phyloP scores from a whole-genome alignment of 495 filamentous ascomycete species.

The Thermothielavioides terrestris region DNA sequence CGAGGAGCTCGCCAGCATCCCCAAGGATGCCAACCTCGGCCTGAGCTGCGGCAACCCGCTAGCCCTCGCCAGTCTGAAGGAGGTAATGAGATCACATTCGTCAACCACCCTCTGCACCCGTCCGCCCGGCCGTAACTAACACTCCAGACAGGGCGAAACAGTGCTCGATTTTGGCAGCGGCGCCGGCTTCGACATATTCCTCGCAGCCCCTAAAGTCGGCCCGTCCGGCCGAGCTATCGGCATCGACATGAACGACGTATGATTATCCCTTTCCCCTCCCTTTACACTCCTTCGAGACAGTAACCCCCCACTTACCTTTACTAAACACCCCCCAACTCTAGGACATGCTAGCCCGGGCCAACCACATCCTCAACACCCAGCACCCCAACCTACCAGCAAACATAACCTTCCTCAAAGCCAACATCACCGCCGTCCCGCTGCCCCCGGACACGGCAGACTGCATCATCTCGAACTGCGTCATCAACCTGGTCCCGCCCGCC shows the following conservation, averaged over 20 bases:
- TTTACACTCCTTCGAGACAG: neutral
- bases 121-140: slow-evolving; percentile 3
- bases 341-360: slow-evolving; percentile 53
- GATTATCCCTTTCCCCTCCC: neutral
- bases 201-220: slow-evolving; percentile 51
- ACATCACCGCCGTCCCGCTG: slow-evolving; percentile 47
- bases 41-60: slow-evolving; percentile 60
- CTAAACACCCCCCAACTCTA: slow-evolving; percentile 13
- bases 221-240: slow-evolving; percentile 48
- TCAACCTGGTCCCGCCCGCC: slow-evolving; percentile 53
- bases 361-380: slow-evolving; percentile 33
- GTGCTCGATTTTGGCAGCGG: slow-evolving; percentile 57
- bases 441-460: slow-evolving; percentile 40
- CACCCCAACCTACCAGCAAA: slow-evolving; percentile 26
- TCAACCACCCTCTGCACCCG: neutral
- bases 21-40: slow-evolving; percentile 54
- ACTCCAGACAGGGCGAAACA: slow-evolving; percentile 44
- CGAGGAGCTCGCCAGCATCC: slow-evolving; percentile 46
- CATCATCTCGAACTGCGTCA: slow-evolving; percentile 51
- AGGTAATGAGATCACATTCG: slow-evolving; percentile 6
- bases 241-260: slow-evolving; percentile 58
- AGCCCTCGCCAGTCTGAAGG: slow-evolving; percentile 43
- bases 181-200: slow-evolving; percentile 57
- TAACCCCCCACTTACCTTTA: neutral
- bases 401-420: slow-evolving; percentile 43